Base-by-base conservation (phyloP, 192 early-diverging fungal species). In the Podila verticillata region DNA sequence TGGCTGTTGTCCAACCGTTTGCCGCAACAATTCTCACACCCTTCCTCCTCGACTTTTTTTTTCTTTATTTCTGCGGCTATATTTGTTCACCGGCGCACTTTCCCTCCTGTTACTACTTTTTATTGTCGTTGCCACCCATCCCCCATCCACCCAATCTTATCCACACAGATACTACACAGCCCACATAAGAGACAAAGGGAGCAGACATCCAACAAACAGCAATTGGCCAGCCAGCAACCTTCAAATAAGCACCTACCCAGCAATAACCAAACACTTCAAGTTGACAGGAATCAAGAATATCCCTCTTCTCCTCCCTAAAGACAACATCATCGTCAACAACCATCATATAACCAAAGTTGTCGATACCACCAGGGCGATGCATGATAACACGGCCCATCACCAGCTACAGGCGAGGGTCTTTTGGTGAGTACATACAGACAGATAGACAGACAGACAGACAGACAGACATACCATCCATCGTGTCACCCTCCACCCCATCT, bases 391-490 rank as follows among this genome's bases (percentile, higher is more conserved):
- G 39, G 66, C 39, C 67, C 67, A 69, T 60, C 35, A 57, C 58
- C 75, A 79, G 35, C 24, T 70, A 49, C 75, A 79, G 68, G 75
- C 65, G 26, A 79, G 66, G 65, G 49, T 60, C 68, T 79, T 79
- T 54, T 79, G 75, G 75, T 79, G 65, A 71, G 75, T 44, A 44
- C 39, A 44, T n/a, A n/a, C n/a, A n/a, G n/a, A n/a, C n/a, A n/a
- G n/a, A n/a, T n/a, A n/a, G n/a, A n/a, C n/a, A n/a, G n/a, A n/a
- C n/a, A n/a, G n/a, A n/a, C n/a, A n/a, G n/a, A n/a, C n/a, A n/a
- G n/a, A n/a, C 39, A 44, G 12, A 17, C 39, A 44, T 39, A 1
- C 9, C 19, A 15, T 0, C 26, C 26, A 32, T 57, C 48, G n/a
- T n/a, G n/a, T n/a, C 48, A 51, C 15, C 48, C 29, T 30, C 48